Conservation (phyloP, 2,329 filamentous ascomycete genomes). For the Lojkania enalia region DNA sequence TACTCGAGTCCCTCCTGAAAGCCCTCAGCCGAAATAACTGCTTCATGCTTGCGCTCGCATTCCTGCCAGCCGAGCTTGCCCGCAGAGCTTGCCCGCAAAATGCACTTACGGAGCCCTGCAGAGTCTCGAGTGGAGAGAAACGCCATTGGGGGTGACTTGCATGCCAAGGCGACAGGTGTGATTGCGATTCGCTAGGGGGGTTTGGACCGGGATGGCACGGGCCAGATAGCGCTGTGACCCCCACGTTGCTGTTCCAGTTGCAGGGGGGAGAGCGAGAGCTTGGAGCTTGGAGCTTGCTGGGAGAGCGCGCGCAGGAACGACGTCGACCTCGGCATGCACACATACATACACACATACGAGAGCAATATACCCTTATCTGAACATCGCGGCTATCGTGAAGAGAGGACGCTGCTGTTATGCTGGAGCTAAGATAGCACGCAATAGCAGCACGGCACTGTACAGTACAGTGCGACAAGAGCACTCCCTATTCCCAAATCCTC, state of each 20-base stretch:
- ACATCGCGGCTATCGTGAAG: constrained; percentile 12
- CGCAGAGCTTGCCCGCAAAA: constrained; percentile 20
- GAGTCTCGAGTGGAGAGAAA: constrained; percentile 17
- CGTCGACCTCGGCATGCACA: constrained; percentile 21
- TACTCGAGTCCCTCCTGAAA: neutral
- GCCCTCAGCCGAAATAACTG: constrained; percentile 26
- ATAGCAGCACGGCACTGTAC: too few species aligned
- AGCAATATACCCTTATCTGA: constrained; percentile 24
- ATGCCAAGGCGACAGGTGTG: constrained; percentile 13
- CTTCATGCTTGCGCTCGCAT: constrained; percentile 22
- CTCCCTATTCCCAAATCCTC: too few species aligned
- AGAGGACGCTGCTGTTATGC: too few species aligned
- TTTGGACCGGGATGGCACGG: constrained; percentile 19
- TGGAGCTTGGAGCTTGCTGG: neutral
- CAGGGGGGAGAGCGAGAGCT: too few species aligned
- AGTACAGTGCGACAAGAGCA: too few species aligned
- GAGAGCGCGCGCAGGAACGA: constrained; percentile 26
- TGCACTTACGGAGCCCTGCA: constrained; percentile 21
- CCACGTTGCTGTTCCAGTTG: constrained; percentile 32
- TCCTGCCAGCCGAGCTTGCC: constrained; percentile 4
- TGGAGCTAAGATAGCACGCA: too few species aligned
- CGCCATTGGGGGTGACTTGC: constrained; percentile 37
- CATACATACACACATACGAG: too few species aligned
- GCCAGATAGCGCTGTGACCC: constrained; percentile 19
- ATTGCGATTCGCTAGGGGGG: constrained; percentile 12